Base-by-base conservation (phyloP, 129 eudicot species). In the Artemisia annua region DNA sequence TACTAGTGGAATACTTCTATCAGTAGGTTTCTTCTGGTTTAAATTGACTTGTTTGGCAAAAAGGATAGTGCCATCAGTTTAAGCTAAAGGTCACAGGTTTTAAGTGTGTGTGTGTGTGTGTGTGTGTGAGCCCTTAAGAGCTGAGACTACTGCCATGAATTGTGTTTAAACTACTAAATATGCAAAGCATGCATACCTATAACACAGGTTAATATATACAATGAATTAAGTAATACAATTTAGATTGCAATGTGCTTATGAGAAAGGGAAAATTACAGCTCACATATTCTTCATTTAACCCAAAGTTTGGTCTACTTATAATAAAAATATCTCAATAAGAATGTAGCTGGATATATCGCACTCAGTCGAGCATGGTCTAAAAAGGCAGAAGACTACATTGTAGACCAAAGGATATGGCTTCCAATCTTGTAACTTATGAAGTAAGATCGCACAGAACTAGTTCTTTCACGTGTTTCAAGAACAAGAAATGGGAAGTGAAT, bases 391-490 rank as follows among this genome's bases (percentile, higher is more conserved):
- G 48, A 59, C 69, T 24, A 44, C 44, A 59, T 64, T 55, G 32
- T 70, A 35, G 43, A 55, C 54, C 32, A 70, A 56, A 72, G 57
- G 75, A 19, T 57, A 15, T 71, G 30, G 43, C 53, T 58, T 70
- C 52, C 43, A 14, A 35, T 35, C 30, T 13, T 54, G 48, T 32
- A 32, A 55, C 19, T 63, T 18, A 55, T 11, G 53, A 11, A 35
- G 43, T 35, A 35, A 35, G 43, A 35, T 5, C 9, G 1, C 43
- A 35, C 43, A 35, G 1, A 35, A 35, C 43, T 35, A 35, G 43
- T 35, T 35, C 43, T 35, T 35, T 35, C 7, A 5, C 43, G 8
- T 35, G 8, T 35, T 28, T 28, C 32, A n/a, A n/a, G n/a, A n/a
- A n/a, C n/a, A n/a, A n/a, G n/a, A n/a, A n/a, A n/a, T n/a, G n/a